Evolutionary conservation across 805 yeast genomes (phyloP), one percentile per base, ranked within the genome.

Genomic region (Candida saitoana): DNA sequence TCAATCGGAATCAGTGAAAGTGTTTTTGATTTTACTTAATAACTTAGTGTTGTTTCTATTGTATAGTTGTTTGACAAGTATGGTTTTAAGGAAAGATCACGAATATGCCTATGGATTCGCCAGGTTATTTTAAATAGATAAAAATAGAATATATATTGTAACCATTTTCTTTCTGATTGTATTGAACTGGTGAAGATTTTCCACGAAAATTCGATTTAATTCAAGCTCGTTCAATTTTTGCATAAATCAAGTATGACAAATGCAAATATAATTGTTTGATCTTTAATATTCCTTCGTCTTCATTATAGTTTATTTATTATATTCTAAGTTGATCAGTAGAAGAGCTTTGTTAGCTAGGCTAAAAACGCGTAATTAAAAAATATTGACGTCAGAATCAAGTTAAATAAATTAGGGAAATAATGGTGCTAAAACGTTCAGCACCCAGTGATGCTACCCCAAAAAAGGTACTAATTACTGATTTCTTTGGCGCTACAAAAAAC

Each of bases 81-180:
- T 72, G n/a, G 73, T 63, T 47, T 48, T 64, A 40, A 51, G 67
- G 12, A 79, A 79, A 53, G 79, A 76, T 49, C 60, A 54, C 3
- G 69, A 57, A 2, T 79, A 77, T 51, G 82, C 82, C 0, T 78
- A 67, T 52, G 47, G 45, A 25, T 55, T 59, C 14, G 38, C 61
- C 14, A 63, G 56, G 52, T 45, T 69, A 31, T 56, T 68, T 36
- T 68, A 49, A 36, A n/a, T 22, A 25, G 6, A 30, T 12, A 40
- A 2, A 33, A 14, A 6, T 14, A 29, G 11, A 5, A 14, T 9
- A 7, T 22, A 22, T 22, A 22, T 22, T 6, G 25, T 22, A 22
- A 9, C 25, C 9, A 6, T 9, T 9, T 22, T 9, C 25, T 7
- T 22, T 7, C 25, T 22, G 9, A 22, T 7, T 9, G 25, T n/a